Evolutionary conservation across 2,329 filamentous ascomycete genomes (phyloP).

Genomic region (Corinectria fuckeliana): DNA sequence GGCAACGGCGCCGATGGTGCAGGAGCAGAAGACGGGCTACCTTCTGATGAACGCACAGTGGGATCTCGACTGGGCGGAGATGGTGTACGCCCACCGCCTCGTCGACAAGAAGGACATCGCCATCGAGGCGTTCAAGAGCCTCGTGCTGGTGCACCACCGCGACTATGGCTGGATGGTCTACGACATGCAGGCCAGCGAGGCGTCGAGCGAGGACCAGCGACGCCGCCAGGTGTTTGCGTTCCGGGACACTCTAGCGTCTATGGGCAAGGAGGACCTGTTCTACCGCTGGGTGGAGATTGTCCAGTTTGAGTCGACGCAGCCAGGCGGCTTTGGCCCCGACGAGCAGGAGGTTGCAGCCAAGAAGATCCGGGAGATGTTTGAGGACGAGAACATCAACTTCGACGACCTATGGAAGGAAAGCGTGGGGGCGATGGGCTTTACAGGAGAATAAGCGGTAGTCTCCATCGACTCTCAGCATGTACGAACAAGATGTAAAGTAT

Average conservation of each 20-base stretch:
- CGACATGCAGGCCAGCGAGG: constrained; percentile 64
- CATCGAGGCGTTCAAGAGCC: constrained; percentile 72
- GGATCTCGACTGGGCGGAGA: constrained; percentile 85
- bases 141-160: constrained; percentile 72
- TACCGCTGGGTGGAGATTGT: constrained; percentile 93
- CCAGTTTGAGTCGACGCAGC: constrained; percentile 81
- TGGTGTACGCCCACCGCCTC: constrained; percentile 75
- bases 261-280: constrained; percentile 89
- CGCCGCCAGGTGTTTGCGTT: constrained; percentile 81
- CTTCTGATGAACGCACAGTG: constrained; percentile 84
- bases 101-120: constrained; percentile 67
- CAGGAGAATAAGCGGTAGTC: not conserved
- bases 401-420: constrained; percentile 76
- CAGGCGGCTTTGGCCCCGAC: constrained; percentile 79
- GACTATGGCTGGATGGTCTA: constrained; percentile 69
- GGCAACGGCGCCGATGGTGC: constrained; percentile 71
- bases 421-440: constrained; percentile 6
- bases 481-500: not conserved
- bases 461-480: not conserved
- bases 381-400: constrained; percentile 79
- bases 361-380: constrained; percentile 79
- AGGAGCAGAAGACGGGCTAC: constrained; percentile 84
- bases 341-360: constrained; percentile 74
- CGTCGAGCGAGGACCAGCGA: constrained; percentile 65
- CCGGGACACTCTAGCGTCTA: constrained; percentile 72